Base-by-base conservation (phyloP, 2,329 filamentous ascomycete genomes). In the Pyrenophora graminea region DNA sequence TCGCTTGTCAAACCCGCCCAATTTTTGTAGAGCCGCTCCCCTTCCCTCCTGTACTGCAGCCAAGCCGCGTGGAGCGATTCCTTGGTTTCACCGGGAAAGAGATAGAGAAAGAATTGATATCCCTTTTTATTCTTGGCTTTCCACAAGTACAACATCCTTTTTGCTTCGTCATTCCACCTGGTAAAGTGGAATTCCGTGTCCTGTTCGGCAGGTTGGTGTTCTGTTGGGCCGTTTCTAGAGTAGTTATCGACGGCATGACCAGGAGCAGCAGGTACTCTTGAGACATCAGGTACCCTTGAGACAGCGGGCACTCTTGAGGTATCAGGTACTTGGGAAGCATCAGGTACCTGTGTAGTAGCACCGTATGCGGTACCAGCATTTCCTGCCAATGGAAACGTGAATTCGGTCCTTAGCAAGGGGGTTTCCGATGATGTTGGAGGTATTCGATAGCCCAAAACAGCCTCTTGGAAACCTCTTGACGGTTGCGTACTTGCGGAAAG, bases 141-240 rank as follows among this genome's bases (percentile, higher is more conserved):
- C 48, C 48, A 46, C 23, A 39, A 23, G 31, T 46, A 51, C 23
- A 51, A 13, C 18, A 18, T 30, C 25, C 30, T 32, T 17, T 51
- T 51, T 5, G 48, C 42, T 19, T 46, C 42, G 13, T 51, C 42
- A n/a, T 51, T 37, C 48, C 48, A 51, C 4, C 37, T 37, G 6
- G 39, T 36, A 15, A 51, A 46, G 13, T 40, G 6, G 37, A 51
- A 51, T 17, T 9, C 36, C 36, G 17, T 10, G n/a, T 23, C 12
- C 18, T 17, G 17, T 5, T 15, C 13, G 13, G 8, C 23, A 8
- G 23, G 8, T 9, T 7, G 2, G 2, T 7, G 8, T 25, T 9
- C 8, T 25, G 23, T 2, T 25, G 23, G 23, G 23, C 23, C 6
- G 6, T 25, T 25, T 9, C 4, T 25, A 2, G 31, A n/a, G 10